A percentile compares a stretch with the other conserved stretches of the same genome.
phyloP scores from a whole-genome alignment of 805 yeast species.

The Kazachstania bromeliacearum region DNA sequence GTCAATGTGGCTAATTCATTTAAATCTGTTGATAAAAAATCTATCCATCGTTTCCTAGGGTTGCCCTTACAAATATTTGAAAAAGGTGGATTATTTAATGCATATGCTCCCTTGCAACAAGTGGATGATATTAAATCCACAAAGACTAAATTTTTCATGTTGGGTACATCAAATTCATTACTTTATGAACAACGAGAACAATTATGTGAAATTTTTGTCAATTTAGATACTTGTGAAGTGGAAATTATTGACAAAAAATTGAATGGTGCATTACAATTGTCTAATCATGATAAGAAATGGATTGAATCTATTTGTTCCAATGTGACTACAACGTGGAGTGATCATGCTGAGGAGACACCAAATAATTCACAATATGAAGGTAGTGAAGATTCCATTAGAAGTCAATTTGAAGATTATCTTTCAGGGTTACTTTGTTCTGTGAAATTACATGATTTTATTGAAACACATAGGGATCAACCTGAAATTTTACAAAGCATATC shows the following conservation, averaged over 20 bases:
- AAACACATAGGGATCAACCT: slow-evolving; percentile 28
- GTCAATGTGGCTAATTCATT: slow-evolving; percentile 55
- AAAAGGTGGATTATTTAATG: slow-evolving; percentile 79
- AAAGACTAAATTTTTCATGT: slow-evolving; percentile 53
- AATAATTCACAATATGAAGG: slow-evolving; percentile 48
- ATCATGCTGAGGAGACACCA: slow-evolving; percentile 32
- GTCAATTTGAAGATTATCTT: slow-evolving; percentile 84
- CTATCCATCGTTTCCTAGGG: slow-evolving; percentile 73
- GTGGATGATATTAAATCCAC: slow-evolving; percentile 56
- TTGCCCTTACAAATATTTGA: slow-evolving; percentile 82
- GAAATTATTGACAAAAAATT: slow-evolving; percentile 38
- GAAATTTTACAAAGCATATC: slow-evolving; percentile 29
- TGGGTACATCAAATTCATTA: slow-evolving; percentile 84
- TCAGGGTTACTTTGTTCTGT: slow-evolving; percentile 64
- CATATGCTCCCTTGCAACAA: slow-evolving; percentile 92
- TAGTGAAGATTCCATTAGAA: slow-evolving; percentile 80
- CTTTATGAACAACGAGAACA: slow-evolving; percentile 54
- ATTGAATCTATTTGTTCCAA: slow-evolving; percentile 46
- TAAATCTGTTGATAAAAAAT: slow-evolving; percentile 66
- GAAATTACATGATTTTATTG: slow-evolving; percentile 55
- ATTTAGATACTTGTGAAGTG: slow-evolving; percentile 45
- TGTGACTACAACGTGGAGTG: slow-evolving; percentile 39
- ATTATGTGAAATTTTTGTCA: slow-evolving; percentile 62
- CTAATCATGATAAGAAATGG: slow-evolving; percentile 65
- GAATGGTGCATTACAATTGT: slow-evolving; percentile 37